Evolutionary conservation across 306 rosid species (phyloP).

Genomic region (Boehmeria nivea): DNA sequence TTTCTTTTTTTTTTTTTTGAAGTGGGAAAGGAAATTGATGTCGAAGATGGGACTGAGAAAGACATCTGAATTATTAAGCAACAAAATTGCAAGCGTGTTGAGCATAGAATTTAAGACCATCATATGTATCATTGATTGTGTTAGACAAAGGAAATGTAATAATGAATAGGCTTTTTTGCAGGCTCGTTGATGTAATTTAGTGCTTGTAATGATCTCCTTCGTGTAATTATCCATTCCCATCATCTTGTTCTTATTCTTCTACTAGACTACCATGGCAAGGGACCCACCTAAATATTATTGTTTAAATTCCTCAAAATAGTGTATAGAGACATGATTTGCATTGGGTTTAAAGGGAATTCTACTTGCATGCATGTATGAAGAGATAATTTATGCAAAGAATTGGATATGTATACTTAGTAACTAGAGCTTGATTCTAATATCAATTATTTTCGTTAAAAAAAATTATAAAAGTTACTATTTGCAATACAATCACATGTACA

Average conservation of each 20-base stretch:
- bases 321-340: no score
- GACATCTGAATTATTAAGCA: constrained; percentile 26
- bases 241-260: constrained; percentile 15
- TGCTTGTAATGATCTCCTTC: constrained; percentile 25
- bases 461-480: no score
- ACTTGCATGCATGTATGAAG: no score
- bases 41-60: constrained; percentile 22
- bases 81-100: constrained; percentile 10
- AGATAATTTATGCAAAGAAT: no score
- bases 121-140: not conserved
- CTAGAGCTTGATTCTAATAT: no score
- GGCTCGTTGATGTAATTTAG: constrained; percentile 15
- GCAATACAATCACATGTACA: no score
- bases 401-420: no score
- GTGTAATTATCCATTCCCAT: constrained; percentile 30
- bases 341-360: no score
- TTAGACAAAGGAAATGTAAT: constrained; percentile 21
- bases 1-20: constrained; percentile 14
- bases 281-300: not conserved
- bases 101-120: constrained; percentile 2
- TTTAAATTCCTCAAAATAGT: no score
- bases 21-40: constrained; percentile 37
- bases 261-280: constrained; percentile 8
- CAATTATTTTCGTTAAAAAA: no score
- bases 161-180: constrained; percentile 8